phyloP scores from a whole-genome alignment of 768 basidiomycete genomes.

The Rhodosporidiobolus sp. region DNA sequence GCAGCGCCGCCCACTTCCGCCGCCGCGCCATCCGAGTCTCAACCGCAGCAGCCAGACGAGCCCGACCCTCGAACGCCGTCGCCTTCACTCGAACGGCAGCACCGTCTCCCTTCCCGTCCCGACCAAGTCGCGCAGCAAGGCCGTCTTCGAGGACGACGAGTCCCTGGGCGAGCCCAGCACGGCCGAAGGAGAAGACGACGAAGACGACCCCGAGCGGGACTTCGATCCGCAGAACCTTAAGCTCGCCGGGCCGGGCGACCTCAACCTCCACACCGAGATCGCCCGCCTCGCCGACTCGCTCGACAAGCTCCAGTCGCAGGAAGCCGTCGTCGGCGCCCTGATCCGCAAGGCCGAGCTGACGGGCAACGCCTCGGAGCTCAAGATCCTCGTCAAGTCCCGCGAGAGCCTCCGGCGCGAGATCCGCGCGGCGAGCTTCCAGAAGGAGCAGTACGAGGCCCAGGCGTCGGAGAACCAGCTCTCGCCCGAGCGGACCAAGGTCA shows the following conservation, averaged over 20 bases:
- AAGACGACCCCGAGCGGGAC: conserved; percentile 52
- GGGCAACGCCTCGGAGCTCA: conserved; percentile 80
- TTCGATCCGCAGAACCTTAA: conserved; percentile 56
- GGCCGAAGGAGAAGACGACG: conserved; percentile 49
- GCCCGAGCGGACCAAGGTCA: conserved; percentile 76
- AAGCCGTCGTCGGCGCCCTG: conserved; percentile 75
- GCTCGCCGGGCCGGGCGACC: conserved; percentile 80
- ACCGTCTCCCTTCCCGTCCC: conserved; percentile 10
- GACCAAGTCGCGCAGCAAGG: conserved; percentile 24
- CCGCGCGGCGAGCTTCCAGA: conserved; percentile 81
- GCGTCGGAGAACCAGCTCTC: conserved; percentile 83
- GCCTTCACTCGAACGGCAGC: background rate
- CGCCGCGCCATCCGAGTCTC: conserved; percentile 16
- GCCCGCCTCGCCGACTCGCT: conserved; percentile 72
- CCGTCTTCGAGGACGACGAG: conserved; percentile 54
- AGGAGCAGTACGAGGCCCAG: conserved; percentile 87
- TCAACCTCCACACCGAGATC: conserved; percentile 84
- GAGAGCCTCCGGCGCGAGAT: conserved; percentile 76
- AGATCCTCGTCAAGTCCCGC: conserved; percentile 75
- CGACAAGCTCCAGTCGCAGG: conserved; percentile 71
- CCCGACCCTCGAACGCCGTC: background rate
- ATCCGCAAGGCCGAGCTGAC: conserved; percentile 94
- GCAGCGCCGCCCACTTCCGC: conserved; percentile 6
- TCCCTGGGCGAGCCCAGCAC: conserved; percentile 46
- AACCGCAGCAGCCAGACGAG: too few relatives aligned